Evolutionary conservation across 2,329 filamentous ascomycete genomes (phyloP), one percentile per base, ranked within the genome.

Genomic region (Aspergillus pseudotamarii): DNA sequence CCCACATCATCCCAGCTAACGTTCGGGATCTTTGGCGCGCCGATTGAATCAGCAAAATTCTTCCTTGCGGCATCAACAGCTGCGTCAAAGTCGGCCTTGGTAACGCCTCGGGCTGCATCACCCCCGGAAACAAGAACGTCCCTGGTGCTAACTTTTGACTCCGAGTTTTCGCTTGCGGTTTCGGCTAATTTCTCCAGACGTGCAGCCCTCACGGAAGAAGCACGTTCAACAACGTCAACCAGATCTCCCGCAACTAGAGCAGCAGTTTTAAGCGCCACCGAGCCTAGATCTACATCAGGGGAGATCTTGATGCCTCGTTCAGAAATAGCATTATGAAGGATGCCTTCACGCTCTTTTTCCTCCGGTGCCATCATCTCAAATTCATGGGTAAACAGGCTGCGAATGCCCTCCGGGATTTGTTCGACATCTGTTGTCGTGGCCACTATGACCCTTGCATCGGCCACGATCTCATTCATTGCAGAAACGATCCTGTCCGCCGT

Each of bases 31-130:
- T 98, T 98, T 2, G 95, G 95, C 6, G 95, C 95, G 28, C 95
- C 95, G 67, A 99, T 99, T 0, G 94, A 91, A 76, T 98, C 95
- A 6, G 95, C 94, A 76, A 99, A 99, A 79, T 97, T 98, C 84
- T 97, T 97, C 60, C 95, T 89, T 1, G 95, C 95, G 6, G 94
- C 93, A 64, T 98, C 94, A 4, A 99, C 94, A 0, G 95, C 95
- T n/a, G 89, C 81, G 60, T 97, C 93, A 68, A 98, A 94, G 77
- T 99, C 95, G 2, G 85, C 83, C 69, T 91, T 91, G 0, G 89
- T 94, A 12, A 99, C 84, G 58, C 91, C 92, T 32, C 89, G 89
- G 6, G 91, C 91, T 11, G 89, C 85, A 46, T 92, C 86, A 0
- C 95, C 95, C 34, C 95, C 95, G 1, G 95, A 89, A 10, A 98